phyloP scores from a whole-genome alignment of 805 yeast genomes.

The Candida quercuum region DNA sequence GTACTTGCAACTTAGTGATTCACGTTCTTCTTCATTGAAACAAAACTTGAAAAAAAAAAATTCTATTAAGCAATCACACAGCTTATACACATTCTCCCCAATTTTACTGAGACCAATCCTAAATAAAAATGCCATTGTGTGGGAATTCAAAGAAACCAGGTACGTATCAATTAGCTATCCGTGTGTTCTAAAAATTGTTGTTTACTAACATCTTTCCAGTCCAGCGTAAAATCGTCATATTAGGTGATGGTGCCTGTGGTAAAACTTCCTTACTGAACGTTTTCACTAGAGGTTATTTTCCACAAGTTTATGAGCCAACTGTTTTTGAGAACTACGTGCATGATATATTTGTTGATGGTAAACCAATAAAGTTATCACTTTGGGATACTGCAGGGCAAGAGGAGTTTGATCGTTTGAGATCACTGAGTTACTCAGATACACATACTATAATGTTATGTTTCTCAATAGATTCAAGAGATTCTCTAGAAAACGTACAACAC shows the following conservation, averaged over 20 bases:
- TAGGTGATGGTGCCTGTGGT: slow-evolving; percentile 99
- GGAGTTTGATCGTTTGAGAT: slow-evolving; percentile 91
- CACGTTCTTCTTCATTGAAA: no score
- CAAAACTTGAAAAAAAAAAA: no score
- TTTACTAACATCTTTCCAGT: slow-evolving; percentile 31
- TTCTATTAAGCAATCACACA: no score
- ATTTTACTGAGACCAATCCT: no score
- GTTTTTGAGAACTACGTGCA: slow-evolving; percentile 97
- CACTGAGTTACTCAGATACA: slow-evolving; percentile 89
- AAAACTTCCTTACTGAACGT: slow-evolving; percentile 92
- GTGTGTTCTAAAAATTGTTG: neutral
- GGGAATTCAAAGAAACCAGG: slow-evolving; percentile 39
- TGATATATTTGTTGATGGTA: slow-evolving; percentile 92
- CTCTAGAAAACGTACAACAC: slow-evolving; percentile 88
- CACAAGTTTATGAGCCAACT: slow-evolving; percentile 97
- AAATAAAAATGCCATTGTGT: slow-evolving; percentile 35
- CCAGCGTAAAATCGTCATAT: slow-evolving; percentile 86
- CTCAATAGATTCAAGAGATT: slow-evolving; percentile 89
- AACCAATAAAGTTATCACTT: slow-evolving; percentile 82
- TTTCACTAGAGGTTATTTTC: slow-evolving; percentile 95
- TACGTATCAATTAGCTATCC: slow-evolving; percentile 3
- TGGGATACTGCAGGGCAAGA: slow-evolving; percentile 99
- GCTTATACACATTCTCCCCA: no score
- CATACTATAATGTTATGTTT: slow-evolving; percentile 97
- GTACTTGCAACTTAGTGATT: no score